Percentiles rank a stretch among this genome's conserved stretches.
phyloP scores from a whole-genome alignment of 495 filamentous ascomycete genomes.

The Penicillium pancosmium region DNA sequence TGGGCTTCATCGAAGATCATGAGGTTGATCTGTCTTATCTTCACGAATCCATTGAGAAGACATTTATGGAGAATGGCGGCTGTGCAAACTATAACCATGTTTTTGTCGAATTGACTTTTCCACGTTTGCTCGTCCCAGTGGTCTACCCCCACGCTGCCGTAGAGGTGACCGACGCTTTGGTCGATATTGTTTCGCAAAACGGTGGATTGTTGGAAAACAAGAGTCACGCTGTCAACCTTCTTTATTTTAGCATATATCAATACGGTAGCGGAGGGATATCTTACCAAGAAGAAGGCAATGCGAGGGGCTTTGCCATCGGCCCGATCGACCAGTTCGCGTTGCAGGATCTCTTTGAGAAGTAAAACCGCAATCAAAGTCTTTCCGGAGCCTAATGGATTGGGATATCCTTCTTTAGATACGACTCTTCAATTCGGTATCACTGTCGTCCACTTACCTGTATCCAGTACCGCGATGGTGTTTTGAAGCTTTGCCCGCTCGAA shows the following conservation, averaged over 20 bases:
- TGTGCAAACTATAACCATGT: constrained; percentile 93
- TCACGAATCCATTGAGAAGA: constrained; percentile 79
- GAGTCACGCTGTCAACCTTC: constrained; percentile 81
- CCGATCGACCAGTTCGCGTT: constrained; percentile 76
- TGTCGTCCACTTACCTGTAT: constrained; percentile 64
- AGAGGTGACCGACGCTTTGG: constrained; percentile 76
- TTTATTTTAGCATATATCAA: constrained; percentile 6
- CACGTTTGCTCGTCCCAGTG: constrained; percentile 69
- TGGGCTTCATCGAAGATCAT: constrained; percentile 97
- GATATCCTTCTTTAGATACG: no score
- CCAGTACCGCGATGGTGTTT: constrained; percentile 95
- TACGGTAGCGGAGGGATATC: background rate
- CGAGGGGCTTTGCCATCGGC: constrained; percentile 59
- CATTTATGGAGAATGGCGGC: constrained; percentile 81
- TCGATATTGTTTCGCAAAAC: constrained; percentile 84
- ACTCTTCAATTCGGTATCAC: no score
- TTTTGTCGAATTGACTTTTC: constrained; percentile 64
- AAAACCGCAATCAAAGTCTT: constrained; percentile 95
- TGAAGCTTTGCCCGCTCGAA: constrained; percentile 85
- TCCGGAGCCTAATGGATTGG: constrained; percentile 71
- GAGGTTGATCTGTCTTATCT: constrained; percentile 83
- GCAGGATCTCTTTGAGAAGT: constrained; percentile 75
- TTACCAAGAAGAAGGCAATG: constrained; percentile 83
- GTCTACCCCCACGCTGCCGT: constrained; percentile 71
- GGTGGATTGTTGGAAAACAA: constrained; percentile 88